These are phyloP conservation scores for Pyricularia sp. DNA, from an alignment of 2,329 filamentous ascomycete genomes.

Conservation along the genomic window DNA sequence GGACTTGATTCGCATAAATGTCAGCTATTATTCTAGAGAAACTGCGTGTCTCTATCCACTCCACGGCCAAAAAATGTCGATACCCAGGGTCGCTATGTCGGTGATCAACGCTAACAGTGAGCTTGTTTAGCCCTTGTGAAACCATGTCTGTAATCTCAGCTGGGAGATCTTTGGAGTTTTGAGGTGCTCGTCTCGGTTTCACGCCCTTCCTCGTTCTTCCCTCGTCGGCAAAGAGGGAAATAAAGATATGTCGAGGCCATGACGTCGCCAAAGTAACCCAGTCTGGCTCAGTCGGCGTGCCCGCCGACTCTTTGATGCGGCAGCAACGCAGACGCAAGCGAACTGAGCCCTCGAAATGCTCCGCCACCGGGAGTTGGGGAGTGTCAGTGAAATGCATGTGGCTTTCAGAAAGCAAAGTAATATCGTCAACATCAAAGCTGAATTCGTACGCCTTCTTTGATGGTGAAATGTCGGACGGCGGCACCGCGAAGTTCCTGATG, in stretches of 20 bases:
- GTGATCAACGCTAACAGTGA: conserved; percentile 41
- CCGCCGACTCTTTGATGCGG: conserved; percentile 8
- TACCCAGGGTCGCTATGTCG: conserved; percentile 10
- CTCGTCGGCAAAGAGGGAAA: conserved; percentile 52
- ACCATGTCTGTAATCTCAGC: conserved; percentile 61
- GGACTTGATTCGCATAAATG: conserved; percentile 23
- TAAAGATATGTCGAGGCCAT: conserved; percentile 65
- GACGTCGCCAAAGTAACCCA: conserved; percentile 57
- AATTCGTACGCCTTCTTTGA: conserved; percentile 30
- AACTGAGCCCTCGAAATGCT: conserved; percentile 41
- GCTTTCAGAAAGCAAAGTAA: conserved; percentile 21
- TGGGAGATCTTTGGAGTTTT: conserved; percentile 68
- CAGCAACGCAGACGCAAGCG: conserved; percentile 64
- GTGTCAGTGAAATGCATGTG: conserved; percentile 10
- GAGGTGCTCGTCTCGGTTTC: conserved; percentile 53
- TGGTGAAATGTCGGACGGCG: conserved; percentile 29
- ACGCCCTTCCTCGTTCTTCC: conserved; percentile 26
- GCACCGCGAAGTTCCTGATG: conserved; percentile 38
- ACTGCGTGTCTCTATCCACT: conserved; percentile 51
- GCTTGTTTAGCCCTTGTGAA: conserved; percentile 46
- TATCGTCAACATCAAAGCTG: conserved; percentile 33
- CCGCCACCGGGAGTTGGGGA: conserved; percentile 23
- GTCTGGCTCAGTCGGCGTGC: conserved; percentile 25
- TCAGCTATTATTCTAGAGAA: conserved; percentile 32
- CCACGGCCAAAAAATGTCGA: conserved; percentile 59